Evolutionary conservation across 805 yeast species (phyloP).

Genomic region (Henningerozyma blattae): DNA sequence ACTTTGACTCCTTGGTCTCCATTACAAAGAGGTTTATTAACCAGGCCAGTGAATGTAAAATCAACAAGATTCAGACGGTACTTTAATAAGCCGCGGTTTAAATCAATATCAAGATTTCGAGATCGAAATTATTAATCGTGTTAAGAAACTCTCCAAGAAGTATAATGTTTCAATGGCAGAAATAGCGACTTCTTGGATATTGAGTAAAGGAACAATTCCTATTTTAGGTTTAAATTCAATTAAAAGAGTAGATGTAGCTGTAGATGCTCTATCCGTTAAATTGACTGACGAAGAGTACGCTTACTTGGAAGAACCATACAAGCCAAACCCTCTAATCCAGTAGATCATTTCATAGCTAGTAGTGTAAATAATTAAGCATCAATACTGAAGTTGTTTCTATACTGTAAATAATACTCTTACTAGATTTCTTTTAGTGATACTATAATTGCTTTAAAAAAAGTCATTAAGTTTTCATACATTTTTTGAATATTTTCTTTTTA

Average conservation of each 20-base stretch:
- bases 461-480: no score
- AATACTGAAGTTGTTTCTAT: no score
- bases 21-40: constrained; percentile 39
- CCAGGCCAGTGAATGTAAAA: constrained; percentile 30
- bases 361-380: no score
- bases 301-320: constrained; percentile 16
- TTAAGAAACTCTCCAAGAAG: constrained; percentile 41
- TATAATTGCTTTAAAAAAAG: no score
- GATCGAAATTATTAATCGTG: constrained; percentile 32
- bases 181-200: constrained; percentile 41
- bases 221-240: constrained; percentile 41
- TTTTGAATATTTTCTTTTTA: no score
- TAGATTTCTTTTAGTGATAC: no score
- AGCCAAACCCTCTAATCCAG: constrained; percentile 10
- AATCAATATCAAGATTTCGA: constrained; percentile 9
- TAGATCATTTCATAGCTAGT: no score
- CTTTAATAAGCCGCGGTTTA: not conserved
- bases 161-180: constrained; percentile 40
- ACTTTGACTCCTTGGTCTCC: constrained; percentile 56
- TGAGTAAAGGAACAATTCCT: constrained; percentile 40
- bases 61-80: constrained; percentile 4
- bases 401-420: no score
- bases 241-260: constrained; percentile 40
- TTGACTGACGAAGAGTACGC: constrained; percentile 20
- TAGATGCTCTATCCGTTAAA: constrained; percentile 30